Conservation (phyloP, 495 filamentous ascomycete genomes). For the Bacidia gigantensis region DNA sequence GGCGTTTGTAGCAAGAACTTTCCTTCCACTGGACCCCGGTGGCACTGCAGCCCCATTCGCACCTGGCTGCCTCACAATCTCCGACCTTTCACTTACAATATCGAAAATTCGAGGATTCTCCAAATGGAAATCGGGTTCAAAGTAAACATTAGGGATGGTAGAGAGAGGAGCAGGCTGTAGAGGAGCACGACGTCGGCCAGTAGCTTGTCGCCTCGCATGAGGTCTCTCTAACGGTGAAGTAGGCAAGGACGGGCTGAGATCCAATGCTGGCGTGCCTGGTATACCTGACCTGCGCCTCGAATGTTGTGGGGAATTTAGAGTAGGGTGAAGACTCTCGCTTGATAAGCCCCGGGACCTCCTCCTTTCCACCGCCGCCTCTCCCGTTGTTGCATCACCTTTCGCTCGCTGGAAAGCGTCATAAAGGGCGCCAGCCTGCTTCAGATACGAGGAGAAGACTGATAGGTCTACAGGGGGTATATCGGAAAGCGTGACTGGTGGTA, state of each 20-base stretch:
- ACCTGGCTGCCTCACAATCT: slow-evolving; percentile 60
- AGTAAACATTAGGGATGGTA: slow-evolving; percentile 85
- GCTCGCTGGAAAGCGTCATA: slow-evolving; percentile 73
- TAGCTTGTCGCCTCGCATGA: slow-evolving; percentile 34
- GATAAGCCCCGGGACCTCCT: slow-evolving; percentile 13
- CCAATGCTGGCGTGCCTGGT: slow-evolving; percentile 3
- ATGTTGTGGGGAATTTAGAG: background rate
- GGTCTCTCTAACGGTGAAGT: slow-evolving; percentile 37
- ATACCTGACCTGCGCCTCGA: slow-evolving; percentile 10
- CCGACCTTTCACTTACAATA: slow-evolving; percentile 88
- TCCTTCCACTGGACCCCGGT: slow-evolving; percentile 45
- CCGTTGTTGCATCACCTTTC: slow-evolving; percentile 48
- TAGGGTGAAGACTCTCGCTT: slow-evolving; percentile 3
- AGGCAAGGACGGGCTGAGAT: slow-evolving; percentile 1
- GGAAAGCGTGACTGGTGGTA: slow-evolving; percentile 84
- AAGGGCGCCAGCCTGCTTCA: slow-evolving; percentile 64
- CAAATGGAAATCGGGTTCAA: slow-evolving; percentile 87
- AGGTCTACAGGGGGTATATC: slow-evolving; percentile 75
- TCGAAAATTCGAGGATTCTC: slow-evolving; percentile 87
- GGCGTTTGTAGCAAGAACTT: slow-evolving; percentile 88
- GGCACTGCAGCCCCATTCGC: slow-evolving; percentile 48
- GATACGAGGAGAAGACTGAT: slow-evolving; percentile 67
- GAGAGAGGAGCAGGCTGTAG: slow-evolving; percentile 72
- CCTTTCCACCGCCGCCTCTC: slow-evolving; percentile 25
- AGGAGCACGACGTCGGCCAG: slow-evolving; percentile 36